Conservation (phyloP, 345 rosid species). For the Cardamine resedifolia region DNA sequence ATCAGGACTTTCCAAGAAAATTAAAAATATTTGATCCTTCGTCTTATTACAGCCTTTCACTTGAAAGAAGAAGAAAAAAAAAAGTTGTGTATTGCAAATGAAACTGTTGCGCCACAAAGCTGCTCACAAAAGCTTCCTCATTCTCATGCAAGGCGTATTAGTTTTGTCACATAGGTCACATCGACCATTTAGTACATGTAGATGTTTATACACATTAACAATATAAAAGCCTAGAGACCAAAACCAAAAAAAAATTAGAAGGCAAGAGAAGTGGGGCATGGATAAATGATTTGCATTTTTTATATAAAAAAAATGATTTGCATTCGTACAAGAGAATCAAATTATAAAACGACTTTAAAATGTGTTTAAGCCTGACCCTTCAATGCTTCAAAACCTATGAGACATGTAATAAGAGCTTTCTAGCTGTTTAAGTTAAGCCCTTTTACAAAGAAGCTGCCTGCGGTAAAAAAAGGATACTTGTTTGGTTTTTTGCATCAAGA, state of each 20-base stretch:
- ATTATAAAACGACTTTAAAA: background rate
- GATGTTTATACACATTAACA: background rate
- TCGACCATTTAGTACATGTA: background rate
- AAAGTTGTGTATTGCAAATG: constrained; percentile 37
- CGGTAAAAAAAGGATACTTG: background rate
- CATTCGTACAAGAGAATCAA: background rate
- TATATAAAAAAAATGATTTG: background rate
- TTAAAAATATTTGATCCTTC: background rate
- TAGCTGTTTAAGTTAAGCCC: background rate
- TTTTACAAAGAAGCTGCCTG: background rate
- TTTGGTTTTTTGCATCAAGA: constrained; percentile 33
- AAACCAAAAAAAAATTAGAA: too few relatives aligned
- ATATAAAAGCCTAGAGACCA: too few relatives aligned
- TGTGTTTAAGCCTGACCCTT: background rate
- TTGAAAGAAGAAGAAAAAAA: constrained; percentile 4
- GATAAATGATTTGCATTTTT: background rate
- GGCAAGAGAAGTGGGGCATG: background rate
- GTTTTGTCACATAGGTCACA: background rate
- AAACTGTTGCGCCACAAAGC: constrained; percentile 37
- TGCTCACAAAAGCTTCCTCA: constrained; percentile 42
- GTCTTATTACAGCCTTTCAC: background rate
- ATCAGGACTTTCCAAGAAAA: too few relatives aligned
- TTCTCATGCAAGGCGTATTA: constrained; percentile 24
- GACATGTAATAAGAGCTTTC: background rate
- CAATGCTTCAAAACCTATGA: background rate